Conservation (phyloP, 805 yeast species). For the Nakazawaea peltata region DNA sequence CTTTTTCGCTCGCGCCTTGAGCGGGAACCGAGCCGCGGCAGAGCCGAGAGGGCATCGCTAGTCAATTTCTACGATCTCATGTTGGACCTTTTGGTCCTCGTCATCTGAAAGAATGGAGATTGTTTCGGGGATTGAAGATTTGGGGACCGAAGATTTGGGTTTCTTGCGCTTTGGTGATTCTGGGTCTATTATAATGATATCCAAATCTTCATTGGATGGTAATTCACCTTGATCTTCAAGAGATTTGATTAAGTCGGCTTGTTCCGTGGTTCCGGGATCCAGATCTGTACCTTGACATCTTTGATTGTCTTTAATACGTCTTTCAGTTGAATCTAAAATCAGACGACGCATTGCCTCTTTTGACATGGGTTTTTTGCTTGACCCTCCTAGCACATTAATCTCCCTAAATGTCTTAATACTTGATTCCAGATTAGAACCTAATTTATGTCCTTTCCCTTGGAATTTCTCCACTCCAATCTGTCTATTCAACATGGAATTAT, state of each 20-base stretch:
- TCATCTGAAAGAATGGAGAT: too few relatives aligned
- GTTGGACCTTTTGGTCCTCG: too few relatives aligned
- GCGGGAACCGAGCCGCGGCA: too few relatives aligned
- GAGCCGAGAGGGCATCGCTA: too few relatives aligned
- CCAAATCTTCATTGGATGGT: conserved; percentile 39
- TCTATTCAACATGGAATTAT: conserved; percentile 12
- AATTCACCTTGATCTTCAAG: conserved; percentile 20
- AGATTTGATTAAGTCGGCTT: conserved; percentile 15
- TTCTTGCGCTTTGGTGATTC: too few relatives aligned
- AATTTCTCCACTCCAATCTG: conserved; percentile 16
- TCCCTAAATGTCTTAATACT: conserved; percentile 33
- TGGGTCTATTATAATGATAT: too few relatives aligned
- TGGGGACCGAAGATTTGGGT: too few relatives aligned
- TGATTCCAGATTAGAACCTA: conserved; percentile 13
- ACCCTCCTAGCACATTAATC: conserved; percentile 20
- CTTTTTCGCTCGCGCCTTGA: too few relatives aligned
- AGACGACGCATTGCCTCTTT: conserved; percentile 20
- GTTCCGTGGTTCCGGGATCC: too few relatives aligned
- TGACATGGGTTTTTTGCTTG: too few relatives aligned
- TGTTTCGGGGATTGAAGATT: too few relatives aligned
- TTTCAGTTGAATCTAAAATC: conserved; percentile 54
- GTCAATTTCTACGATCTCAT: too few relatives aligned
- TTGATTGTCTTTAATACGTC: conserved; percentile 44
- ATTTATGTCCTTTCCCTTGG: conserved; percentile 33
- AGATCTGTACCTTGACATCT: conserved; percentile 41